Conservation (phyloP, 176 grass and related monocot genomes). For the Dendrocalamus sinicus region DNA sequence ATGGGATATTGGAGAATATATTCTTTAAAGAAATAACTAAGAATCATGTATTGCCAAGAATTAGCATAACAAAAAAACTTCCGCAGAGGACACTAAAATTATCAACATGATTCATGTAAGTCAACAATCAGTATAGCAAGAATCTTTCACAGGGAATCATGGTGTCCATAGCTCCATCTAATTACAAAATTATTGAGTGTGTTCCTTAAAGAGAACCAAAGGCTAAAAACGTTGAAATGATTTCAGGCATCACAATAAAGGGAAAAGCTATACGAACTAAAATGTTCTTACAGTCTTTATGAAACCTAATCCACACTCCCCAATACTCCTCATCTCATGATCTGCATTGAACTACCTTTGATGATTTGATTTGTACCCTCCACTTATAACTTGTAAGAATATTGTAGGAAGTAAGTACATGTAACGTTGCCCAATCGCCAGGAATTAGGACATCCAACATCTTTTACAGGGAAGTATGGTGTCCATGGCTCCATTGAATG, state of each 20-base stretch:
- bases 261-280: neutral
- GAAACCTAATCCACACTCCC: neutral
- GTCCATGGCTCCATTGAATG: no score
- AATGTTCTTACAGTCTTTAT: neutral
- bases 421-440: no score
- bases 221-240: neutral
- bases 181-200: neutral
- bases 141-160: neutral
- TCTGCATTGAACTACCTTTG: no score
- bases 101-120: neutral
- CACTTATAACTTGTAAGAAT: no score
- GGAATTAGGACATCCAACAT: no score
- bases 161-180: neutral
- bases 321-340: no score
- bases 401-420: no score
- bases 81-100: neutral
- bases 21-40: neutral
- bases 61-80: no score
- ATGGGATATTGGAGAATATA: neutral
- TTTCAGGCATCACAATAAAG: neutral
- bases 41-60: no score
- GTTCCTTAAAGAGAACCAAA: slow-evolving; percentile 10
- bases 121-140: neutral
- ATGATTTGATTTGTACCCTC: no score
- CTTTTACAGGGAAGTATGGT: no score